phyloP scores from a whole-genome alignment of 2,329 filamentous ascomycete genomes.

The Nemania diffusa region DNA sequence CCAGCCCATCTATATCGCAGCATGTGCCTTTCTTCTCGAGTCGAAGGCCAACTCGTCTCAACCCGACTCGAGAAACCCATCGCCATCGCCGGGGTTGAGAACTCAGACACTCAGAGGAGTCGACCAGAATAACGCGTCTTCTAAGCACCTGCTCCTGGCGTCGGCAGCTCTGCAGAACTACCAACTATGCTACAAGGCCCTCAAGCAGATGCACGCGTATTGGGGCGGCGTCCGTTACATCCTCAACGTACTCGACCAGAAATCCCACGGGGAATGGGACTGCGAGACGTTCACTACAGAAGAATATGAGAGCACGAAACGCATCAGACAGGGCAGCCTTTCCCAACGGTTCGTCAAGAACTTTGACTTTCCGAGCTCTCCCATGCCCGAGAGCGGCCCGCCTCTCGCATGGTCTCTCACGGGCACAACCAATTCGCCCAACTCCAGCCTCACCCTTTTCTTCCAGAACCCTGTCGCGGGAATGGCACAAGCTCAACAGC shows the following conservation, averaged over 20 bases:
- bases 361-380: constrained; percentile 58
- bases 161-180: constrained; percentile 89
- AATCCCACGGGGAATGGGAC: constrained; percentile 86
- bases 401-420: constrained; percentile 87
- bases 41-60: constrained; percentile 77
- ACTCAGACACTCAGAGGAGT: constrained; percentile 36
- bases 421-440: constrained; percentile 85
- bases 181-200: constrained; percentile 83
- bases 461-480: constrained; percentile 67
- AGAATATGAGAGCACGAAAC: constrained; percentile 79
- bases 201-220: constrained; percentile 83
- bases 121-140: constrained; percentile 55
- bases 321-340: constrained; percentile 57
- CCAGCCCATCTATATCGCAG: constrained; percentile 91
- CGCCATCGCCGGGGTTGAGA: constrained; percentile 55
- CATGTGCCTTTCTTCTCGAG: constrained; percentile 88
- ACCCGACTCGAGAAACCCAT: constrained; percentile 69
- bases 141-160: constrained; percentile 79
- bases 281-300: constrained; percentile 74
- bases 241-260: constrained; percentile 85
- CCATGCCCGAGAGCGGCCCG: constrained; percentile 55
- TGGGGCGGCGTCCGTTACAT: constrained; percentile 92
- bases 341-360: constrained; percentile 57
- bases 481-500: constrained; percentile 35
- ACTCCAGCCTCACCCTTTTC: constrained; percentile 82